Evolutionary conservation across 495 filamentous ascomycete species (phyloP).

Genomic region (Jackrogersella multiformis): DNA sequence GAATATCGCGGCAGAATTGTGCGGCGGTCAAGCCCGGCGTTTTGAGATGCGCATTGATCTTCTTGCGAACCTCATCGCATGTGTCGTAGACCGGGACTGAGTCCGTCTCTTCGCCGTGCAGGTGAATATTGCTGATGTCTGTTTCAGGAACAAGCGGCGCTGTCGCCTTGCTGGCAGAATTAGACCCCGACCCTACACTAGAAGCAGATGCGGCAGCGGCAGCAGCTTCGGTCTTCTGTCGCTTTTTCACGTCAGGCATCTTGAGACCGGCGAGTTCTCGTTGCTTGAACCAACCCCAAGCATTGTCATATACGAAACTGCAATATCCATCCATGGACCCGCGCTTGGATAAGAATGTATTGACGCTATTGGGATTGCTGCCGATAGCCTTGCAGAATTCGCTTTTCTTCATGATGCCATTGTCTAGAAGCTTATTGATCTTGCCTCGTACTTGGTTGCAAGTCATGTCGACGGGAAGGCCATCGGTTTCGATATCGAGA

Average conservation of each 20-base stretch:
- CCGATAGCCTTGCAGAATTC: constrained; percentile 56
- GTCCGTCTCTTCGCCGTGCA: constrained; percentile 56
- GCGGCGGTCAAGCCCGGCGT: constrained; percentile 61
- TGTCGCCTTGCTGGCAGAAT: background rate
- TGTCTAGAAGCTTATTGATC: constrained; percentile 55
- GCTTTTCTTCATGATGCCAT: constrained; percentile 58
- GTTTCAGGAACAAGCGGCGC: constrained; percentile 5
- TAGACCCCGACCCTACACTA: background rate
- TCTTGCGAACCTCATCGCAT: constrained; percentile 65
- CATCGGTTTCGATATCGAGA: constrained; percentile 35
- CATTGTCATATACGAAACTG: constrained; percentile 32
- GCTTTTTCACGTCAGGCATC: constrained; percentile 47
- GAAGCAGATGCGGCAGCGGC: background rate
- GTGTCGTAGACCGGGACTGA: constrained; percentile 61
- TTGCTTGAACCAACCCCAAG: constrained; percentile 51
- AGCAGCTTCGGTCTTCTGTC: constrained; percentile 38
- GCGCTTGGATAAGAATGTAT: constrained; percentile 49
- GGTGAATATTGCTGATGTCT: constrained; percentile 50
- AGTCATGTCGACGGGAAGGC: constrained; percentile 40
- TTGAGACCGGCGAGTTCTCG: constrained; percentile 45
- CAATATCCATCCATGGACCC: constrained; percentile 48
- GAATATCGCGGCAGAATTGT: constrained; percentile 60
- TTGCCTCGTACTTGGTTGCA: constrained; percentile 55
- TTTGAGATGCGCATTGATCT: constrained; percentile 60
- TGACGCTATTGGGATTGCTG: constrained; percentile 45